Evolutionary conservation across 495 filamentous ascomycete species (phyloP), one percentile per base, ranked within the genome.

Genomic region (Aspergillus sclerotioniger): DNA sequence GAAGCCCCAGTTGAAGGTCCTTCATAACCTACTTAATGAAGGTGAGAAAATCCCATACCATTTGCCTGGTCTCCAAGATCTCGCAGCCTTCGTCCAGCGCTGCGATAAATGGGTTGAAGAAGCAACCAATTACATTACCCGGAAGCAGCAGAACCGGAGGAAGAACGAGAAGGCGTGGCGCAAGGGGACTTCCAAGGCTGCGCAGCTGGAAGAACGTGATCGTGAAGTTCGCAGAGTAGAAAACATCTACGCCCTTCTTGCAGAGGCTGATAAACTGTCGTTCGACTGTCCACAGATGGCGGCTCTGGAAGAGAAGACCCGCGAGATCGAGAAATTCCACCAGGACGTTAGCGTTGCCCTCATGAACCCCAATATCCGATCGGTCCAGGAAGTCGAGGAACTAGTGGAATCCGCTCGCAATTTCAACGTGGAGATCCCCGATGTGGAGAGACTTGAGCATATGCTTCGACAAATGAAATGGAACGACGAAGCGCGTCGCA

Each of bases 51-150:
- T 98, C 70, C 91, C 92, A 57, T 96, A 90, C 80, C 90, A 92
- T 61, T 81, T 99, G 58, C 84, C 88, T 61, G 90, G 91, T 60
- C 80, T 99, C 56, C 83, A 87, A 63, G 81, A 86, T 66, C 84
- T 99, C 67, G 89, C 86, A 75, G 80, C 83, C 60, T 98, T 93
- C 77, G 94, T 98, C 71, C 90, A 95, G 63, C 87, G 88, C 63
- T 96, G 92, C 77, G 94, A 96, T 74, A 92, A 96, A 71, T 96
- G 95, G 90, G 91, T 97, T 61, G 94, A 99, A 61, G 93, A 97
- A 75, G 94, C 94, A 57, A 91, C 89, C 61, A 96, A 91, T 70
- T 99, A 94, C 80, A 96, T 93, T 62, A 92, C 92, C 59, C 89
- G 94, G 50, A 99, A 99, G 77, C 94, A 98, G 76, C 93, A 97